Evolutionary conservation across 2,329 filamentous ascomycete genomes (phyloP), one percentile per base, ranked within the genome.

Genomic region (Elsinoe fawcettii): DNA sequence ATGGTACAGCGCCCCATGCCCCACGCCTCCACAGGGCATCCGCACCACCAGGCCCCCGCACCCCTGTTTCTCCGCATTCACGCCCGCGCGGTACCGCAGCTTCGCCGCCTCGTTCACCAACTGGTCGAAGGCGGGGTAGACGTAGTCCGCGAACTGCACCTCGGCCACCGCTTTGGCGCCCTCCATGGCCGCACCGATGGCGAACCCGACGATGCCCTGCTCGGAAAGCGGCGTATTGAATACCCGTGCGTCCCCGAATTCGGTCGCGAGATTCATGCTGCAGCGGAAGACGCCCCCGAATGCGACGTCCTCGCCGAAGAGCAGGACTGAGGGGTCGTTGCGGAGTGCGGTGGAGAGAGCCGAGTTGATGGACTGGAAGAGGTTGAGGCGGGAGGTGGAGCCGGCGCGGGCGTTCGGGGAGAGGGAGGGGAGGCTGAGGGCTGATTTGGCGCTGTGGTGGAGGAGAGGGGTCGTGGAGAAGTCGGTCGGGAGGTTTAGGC

Each of bases 201-300:
- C 93, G 67, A 97, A 97, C 0, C 93, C 93, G 59, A 95, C 81
- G 63, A 99, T 92, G 1, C 92, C 93, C 72, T 97, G 93, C 70
- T 99, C 93, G 32, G 86, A 89, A 63, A 99, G 74, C 0, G 93
- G 93, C 16, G 91, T 97, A 73, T 99, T 97, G 78, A 99, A 99
- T 32, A 99, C 91, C 58, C 93, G 80, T 58, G 93, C 87, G 2
- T 83, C 80, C 7, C 93, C 93, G 70, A 93, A 95, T 57, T 89
- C 89, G 61, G 90, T 87, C 30, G 90, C 84, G 14, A 99, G 79
- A 65, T 91, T 89, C 84, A 93, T 92, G 30, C 89, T 92, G 73
- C 90, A 96, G 58, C 93, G 82, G 68, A 99, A 99, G 14, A 99
- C 93, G 56, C 93, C 93, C 41, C 93, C 93, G 65, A 99, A 99